Evolutionary conservation across 352 stramenopile species (phyloP).

Genomic region (Globisporangium canariense): DNA sequence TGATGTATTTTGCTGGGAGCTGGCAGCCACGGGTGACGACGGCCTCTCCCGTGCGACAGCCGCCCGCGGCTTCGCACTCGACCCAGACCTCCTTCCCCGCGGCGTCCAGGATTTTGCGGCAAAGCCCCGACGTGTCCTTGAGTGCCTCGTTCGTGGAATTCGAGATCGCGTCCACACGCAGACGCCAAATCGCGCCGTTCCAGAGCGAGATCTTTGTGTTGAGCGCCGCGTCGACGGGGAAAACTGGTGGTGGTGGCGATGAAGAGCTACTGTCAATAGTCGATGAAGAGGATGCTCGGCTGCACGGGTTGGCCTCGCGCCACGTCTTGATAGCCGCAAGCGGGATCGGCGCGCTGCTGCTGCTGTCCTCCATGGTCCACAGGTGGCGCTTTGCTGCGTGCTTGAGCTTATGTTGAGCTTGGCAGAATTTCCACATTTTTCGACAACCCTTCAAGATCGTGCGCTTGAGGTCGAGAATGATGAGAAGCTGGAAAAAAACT

Average conservation of each 20-base stretch:
- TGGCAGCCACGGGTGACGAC: slow-evolving; percentile 78
- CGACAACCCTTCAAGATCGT: background rate
- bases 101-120: slow-evolving; percentile 58
- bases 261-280: slow-evolving; percentile 16
- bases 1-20: slow-evolving; percentile 57
- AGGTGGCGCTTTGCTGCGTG: background rate
- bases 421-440: background rate
- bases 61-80: slow-evolving; percentile 54
- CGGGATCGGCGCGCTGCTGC: slow-evolving; percentile 2
- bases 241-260: slow-evolving; percentile 3
- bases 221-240: slow-evolving; percentile 25
- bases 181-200: slow-evolving; percentile 45
- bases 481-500: background rate
- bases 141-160: slow-evolving; percentile 80
- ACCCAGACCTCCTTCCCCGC: slow-evolving; percentile 71
- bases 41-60: slow-evolving; percentile 79
- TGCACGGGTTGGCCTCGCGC: slow-evolving; percentile 12
- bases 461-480: background rate
- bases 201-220: slow-evolving; percentile 60
- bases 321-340: slow-evolving; percentile 7
- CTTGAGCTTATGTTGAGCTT: background rate
- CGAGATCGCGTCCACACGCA: slow-evolving; percentile 69
- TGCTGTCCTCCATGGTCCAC: slow-evolving; percentile 3
- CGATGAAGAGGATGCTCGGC: background rate
- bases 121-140: slow-evolving; percentile 56